A percentile compares a stretch with the other conserved stretches of the same genome.
Evolutionary conservation across 345 rosid genomes (phyloP).

Genomic region (Populus simonii): DNA sequence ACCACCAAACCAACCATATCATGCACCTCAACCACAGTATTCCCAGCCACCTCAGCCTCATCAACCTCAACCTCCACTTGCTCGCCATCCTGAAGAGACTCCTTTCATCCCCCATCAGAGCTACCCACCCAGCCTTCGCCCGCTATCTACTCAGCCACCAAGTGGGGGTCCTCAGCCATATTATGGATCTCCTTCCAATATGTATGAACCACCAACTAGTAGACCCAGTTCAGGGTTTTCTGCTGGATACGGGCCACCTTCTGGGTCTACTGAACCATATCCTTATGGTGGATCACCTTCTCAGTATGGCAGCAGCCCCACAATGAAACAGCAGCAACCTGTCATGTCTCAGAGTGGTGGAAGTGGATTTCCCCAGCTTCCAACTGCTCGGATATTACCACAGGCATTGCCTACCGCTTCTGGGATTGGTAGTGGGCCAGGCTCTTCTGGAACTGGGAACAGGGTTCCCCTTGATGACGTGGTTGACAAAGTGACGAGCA

Average conservation of each 20-base stretch:
- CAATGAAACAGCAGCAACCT: constrained; percentile 50
- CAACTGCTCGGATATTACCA: constrained; percentile 70
- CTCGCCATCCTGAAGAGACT: constrained; percentile 66
- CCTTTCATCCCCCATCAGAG: constrained; percentile 51
- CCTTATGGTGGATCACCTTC: constrained; percentile 53
- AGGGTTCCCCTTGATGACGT: constrained; percentile 80
- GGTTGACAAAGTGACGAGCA: constrained; percentile 67
- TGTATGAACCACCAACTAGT: constrained; percentile 56
- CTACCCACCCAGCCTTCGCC: constrained; percentile 54
- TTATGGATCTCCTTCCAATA: constrained; percentile 50
- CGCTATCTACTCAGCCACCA: constrained; percentile 55
- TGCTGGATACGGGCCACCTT: constrained; percentile 46
- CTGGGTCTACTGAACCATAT: constrained; percentile 51
- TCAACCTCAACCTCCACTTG: constrained; percentile 49
- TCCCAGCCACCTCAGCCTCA: constrained; percentile 53
- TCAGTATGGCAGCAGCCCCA: constrained; percentile 53
- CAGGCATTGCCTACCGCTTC: constrained; percentile 72
- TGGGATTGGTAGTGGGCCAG: constrained; percentile 50
- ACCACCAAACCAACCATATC: constrained; percentile 60
- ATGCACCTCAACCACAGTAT: constrained; percentile 45
- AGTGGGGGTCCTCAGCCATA: constrained; percentile 55
- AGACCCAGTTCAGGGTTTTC: constrained; percentile 63
- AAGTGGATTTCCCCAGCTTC: constrained; percentile 70
- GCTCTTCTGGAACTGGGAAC: constrained; percentile 64
- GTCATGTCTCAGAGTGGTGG: constrained; percentile 43